Percentiles rank a stretch among this genome's conserved stretches.
These are phyloP conservation scores for Suillus luteus DNA, from an alignment of 768 basidiomycete genomes.

Conservation along the genomic window DNA sequence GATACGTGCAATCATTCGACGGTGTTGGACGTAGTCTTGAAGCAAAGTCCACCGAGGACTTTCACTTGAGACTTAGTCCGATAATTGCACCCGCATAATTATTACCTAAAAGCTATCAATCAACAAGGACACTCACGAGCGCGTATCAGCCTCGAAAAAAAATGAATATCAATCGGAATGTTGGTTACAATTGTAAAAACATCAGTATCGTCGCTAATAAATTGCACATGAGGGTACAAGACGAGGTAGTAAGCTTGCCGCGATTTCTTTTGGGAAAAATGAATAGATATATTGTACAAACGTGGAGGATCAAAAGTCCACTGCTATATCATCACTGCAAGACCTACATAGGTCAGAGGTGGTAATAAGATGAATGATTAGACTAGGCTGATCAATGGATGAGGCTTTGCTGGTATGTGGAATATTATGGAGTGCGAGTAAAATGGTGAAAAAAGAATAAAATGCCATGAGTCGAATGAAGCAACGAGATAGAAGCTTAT, in stretches of 20 bases:
- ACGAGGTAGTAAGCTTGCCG: not conserved
- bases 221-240: not conserved
- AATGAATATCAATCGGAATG: not conserved
- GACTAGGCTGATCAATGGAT: slow-evolving; percentile 28
- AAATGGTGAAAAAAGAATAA: slow-evolving; percentile 19
- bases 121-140: not conserved
- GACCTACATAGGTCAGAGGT: slow-evolving; percentile 19
- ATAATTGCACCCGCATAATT: slow-evolving; percentile 7
- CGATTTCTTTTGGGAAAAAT: not conserved
- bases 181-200: slow-evolving; percentile 4
- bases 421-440: slow-evolving; percentile 25
- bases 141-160: not conserved
- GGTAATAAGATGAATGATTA: slow-evolving; percentile 32
- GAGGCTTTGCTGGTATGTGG: slow-evolving; percentile 28
- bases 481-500: slow-evolving; percentile 14
- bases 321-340: slow-evolving; percentile 1
- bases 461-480: slow-evolving; percentile 15
- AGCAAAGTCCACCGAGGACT: not conserved
- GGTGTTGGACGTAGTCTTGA: slow-evolving; percentile 5
- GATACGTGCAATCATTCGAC: slow-evolving; percentile 37
- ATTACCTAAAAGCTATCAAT: slow-evolving; percentile 4
- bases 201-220: slow-evolving; percentile 7
- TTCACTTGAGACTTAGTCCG: not conserved
- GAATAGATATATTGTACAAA: slow-evolving; percentile 1
- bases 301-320: slow-evolving; percentile 2